These are phyloP conservation scores for Sphaerulina musiva DNA, from an alignment of 2,329 filamentous ascomycete genomes.

Conservation along the genomic window DNA sequence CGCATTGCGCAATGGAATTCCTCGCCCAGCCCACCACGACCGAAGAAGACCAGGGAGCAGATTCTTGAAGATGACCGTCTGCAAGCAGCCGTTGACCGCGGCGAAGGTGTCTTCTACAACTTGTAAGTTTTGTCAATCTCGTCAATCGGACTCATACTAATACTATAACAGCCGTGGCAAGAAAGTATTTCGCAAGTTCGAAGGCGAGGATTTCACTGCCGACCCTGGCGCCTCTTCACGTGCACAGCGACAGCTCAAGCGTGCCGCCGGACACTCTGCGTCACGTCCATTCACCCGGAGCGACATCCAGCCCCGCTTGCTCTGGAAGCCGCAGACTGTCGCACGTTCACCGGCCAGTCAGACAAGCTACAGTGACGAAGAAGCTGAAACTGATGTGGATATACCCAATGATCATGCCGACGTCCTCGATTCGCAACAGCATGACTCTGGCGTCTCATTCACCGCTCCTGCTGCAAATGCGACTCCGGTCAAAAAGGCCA, in stretches of 20 bases:
- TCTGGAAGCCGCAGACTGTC: constrained; percentile 36
- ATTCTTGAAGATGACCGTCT: constrained; percentile 45
- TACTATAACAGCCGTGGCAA: constrained; percentile 61
- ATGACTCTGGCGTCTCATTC: constrained; percentile 1
- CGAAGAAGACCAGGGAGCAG: constrained; percentile 53
- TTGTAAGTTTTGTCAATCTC: constrained; percentile 57
- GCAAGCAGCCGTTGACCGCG: constrained; percentile 56
- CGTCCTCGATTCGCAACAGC: not conserved
- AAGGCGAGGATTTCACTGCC: constrained; percentile 29
- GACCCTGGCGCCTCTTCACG: constrained; percentile 31
- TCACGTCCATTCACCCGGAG: constrained; percentile 56
- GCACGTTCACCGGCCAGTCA: constrained; percentile 39
- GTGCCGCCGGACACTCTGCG: constrained; percentile 36
- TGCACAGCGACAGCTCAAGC: constrained; percentile 29
- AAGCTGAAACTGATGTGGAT: constrained; percentile 51
- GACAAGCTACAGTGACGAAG: constrained; percentile 53
- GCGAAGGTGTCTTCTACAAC: constrained; percentile 67
- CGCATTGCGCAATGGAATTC: constrained; percentile 27
- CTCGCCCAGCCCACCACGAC: constrained; percentile 23
- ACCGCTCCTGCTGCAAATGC: constrained; percentile 1
- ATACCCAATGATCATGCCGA: constrained; percentile 15
- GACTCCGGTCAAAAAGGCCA: constrained; percentile 18
- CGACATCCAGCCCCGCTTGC: constrained; percentile 63
- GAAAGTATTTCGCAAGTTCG: constrained; percentile 67
- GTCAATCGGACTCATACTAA: constrained; percentile 20